Base-by-base conservation (phyloP, 2,329 filamentous ascomycete genomes). In the Parasarocladium wereldwijsianum region DNA sequence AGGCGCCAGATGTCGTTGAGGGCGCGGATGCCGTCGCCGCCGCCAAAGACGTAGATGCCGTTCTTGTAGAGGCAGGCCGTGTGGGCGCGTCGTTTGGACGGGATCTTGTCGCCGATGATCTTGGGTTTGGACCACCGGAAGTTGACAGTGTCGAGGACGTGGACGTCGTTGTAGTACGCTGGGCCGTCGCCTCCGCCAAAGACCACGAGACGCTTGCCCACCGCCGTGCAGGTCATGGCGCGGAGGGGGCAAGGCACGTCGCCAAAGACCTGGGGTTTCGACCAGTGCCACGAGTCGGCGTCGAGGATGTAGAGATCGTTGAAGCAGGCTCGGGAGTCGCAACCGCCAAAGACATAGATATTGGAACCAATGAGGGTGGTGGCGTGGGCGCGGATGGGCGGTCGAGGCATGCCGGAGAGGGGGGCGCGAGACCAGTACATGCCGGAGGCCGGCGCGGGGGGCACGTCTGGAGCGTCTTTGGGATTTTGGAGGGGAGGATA, bases 1-100 rank as follows among this genome's bases (percentile, higher is more conserved):
- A 80, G 61, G n/a, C 75, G 60, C 75, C 75, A 80, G 13, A 80
- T 71, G 41, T 80, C 75, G 44, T 79, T 79, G 33, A 80, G 58
- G 5, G 75, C 75, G 26, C 71, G 61, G n/a, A 76, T 69, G 25
- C 75, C 75, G 44, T 80, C 75, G 23, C 75, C 75, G 27, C 75
- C 75, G 17, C 75, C 75, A 45, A 80, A 80, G n/a, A 80, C 57
- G 45, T 78, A 79, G 39, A 80, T 70, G 17, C 75, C 74, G 40
- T 71, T 77, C 48, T 75, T 74, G 53, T 79, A 76, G 13, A 79
- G 53, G 40, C 75, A 79, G n/a, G 75, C 73, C 3, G 75, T 79
- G 46, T 80, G 75, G 4, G 75, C 75, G 29, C 75, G 58, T 14
- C 75, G 60, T 39, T 70, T 69, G 33, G 67, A 73, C 1, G 75